phyloP scores from a whole-genome alignment of 2,329 filamentous ascomycete species.

The Zymoseptoria passerinii region DNA sequence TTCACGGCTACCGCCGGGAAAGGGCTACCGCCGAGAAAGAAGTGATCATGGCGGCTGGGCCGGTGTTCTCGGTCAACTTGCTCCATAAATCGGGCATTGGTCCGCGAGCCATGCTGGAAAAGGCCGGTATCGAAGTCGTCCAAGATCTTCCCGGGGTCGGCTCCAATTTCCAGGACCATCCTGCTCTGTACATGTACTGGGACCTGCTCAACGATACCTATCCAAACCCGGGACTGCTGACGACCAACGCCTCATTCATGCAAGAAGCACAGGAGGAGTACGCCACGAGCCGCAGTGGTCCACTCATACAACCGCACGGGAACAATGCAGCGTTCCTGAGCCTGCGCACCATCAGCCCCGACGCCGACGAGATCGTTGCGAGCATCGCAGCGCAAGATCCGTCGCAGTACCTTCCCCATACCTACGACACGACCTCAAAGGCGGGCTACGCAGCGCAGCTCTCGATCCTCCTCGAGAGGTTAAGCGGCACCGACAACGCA shows the following conservation, averaged over 20 bases:
- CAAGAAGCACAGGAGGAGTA: conserved; percentile 6
- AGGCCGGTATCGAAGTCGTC: conserved; percentile 35
- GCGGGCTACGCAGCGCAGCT: conserved; percentile 12
- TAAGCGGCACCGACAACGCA: conserved; percentile 6
- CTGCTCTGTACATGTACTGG: conserved; percentile 15
- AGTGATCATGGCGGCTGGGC: conserved; percentile 51
- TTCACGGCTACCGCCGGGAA: neutral
- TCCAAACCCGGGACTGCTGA: conserved; percentile 8
- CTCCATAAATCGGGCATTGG: conserved; percentile 56
- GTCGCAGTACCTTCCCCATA: conserved; percentile 12
- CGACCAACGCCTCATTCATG: conserved; percentile 6
- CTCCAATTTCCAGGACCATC: conserved; percentile 44
- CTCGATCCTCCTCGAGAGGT: conserved; percentile 7
- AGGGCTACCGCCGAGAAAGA: neutral
- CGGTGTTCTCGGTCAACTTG: conserved; percentile 46
- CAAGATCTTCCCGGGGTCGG: conserved; percentile 39
- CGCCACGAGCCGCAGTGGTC: conserved; percentile 6
- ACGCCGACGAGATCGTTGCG: conserved; percentile 5
- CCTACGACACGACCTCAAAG: conserved; percentile 9
- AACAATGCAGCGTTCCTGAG: conserved; percentile 19
- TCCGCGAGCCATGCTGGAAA: conserved; percentile 33
- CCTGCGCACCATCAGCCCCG: neutral
- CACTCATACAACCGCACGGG: conserved; percentile 8
- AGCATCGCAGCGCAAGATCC: conserved; percentile 11
- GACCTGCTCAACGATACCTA: conserved; percentile 7